Conservation (phyloP, 1,284 basidiomycete species). For the Ustilago lituana region DNA sequence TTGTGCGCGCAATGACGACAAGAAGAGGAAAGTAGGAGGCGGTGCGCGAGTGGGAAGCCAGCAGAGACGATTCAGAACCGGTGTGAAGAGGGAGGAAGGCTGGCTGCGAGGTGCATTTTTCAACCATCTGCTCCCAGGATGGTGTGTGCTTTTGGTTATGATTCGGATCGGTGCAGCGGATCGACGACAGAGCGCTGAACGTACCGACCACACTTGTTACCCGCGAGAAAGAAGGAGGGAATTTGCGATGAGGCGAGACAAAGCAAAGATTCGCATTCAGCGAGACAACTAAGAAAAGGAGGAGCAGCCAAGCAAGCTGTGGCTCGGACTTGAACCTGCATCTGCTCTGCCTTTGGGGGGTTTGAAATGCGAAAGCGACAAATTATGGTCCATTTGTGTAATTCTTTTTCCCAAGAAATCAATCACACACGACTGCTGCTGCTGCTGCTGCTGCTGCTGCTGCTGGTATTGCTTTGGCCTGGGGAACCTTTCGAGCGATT, state of each 20-base stretch:
- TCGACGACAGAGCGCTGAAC: neutral
- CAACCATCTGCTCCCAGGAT: too few relatives aligned
- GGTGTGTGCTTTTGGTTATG: neutral
- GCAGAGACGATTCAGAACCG: too few relatives aligned
- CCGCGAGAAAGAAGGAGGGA: too few relatives aligned
- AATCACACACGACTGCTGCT: too few relatives aligned
- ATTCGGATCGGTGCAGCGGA: conserved; percentile 1
- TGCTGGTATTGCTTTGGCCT: conserved; percentile 15
- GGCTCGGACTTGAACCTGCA: conserved; percentile 2
- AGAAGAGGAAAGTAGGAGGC: neutral
- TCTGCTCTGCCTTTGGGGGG: neutral
- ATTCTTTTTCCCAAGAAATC: too few relatives aligned
- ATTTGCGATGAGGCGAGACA: neutral
- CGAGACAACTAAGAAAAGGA: conserved; percentile 1
- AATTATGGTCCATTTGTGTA: neutral
- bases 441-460: too few relatives aligned
- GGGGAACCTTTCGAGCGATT: neutral
- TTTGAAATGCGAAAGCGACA: neutral
- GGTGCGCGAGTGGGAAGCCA: too few relatives aligned
- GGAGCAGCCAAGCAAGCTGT: neutral
- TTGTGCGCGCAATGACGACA: too few relatives aligned
- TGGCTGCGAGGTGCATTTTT: conserved; percentile 1
- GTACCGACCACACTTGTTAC: too few relatives aligned
- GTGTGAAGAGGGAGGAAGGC: neutral
- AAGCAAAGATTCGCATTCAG: neutral